Evolutionary conservation across 768 basidiomycete species (phyloP).

Genomic region (Leccinum subgranulosum): DNA sequence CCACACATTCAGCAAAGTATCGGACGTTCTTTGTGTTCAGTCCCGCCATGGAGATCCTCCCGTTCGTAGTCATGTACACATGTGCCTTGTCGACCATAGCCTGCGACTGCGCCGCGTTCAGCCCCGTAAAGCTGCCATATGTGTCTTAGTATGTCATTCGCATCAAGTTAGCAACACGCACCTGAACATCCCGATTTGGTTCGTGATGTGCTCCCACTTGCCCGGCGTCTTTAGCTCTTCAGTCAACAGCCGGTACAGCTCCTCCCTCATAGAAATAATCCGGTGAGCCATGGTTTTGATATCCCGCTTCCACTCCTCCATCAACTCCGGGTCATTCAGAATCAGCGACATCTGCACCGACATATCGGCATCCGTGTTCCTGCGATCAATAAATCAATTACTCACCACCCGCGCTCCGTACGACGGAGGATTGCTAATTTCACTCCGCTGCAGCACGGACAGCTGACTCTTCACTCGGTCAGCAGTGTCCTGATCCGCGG

Average conservation of each 20-base stretch:
- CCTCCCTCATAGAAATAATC: slow-evolving; percentile 88
- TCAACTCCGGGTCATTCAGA: slow-evolving; percentile 68
- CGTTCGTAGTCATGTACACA: slow-evolving; percentile 83
- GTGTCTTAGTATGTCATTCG: slow-evolving; percentile 8
- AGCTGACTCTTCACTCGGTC: slow-evolving; percentile 80
- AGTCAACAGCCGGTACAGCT: slow-evolving; percentile 65
- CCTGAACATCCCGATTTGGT: slow-evolving; percentile 99
- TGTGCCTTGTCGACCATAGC: slow-evolving; percentile 69
- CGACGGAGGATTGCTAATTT: slow-evolving; percentile 93
- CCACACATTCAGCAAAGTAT: slow-evolving; percentile 70
- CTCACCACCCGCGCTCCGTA: slow-evolving; percentile 87
- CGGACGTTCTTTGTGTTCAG: slow-evolving; percentile 76
- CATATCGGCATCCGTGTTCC: not conserved
- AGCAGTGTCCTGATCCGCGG: slow-evolving; percentile 60
- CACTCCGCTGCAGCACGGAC: slow-evolving; percentile 86
- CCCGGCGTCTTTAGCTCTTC: slow-evolving; percentile 85
- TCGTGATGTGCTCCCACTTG: slow-evolving; percentile 92
- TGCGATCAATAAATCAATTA: slow-evolving; percentile 6
- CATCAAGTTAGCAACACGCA: slow-evolving; percentile 31
- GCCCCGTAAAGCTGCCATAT: slow-evolving; percentile 72
- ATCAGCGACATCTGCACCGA: slow-evolving; percentile 67
- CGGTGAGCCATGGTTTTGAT: slow-evolving; percentile 74
- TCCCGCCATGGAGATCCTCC: slow-evolving; percentile 94
- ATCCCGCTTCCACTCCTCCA: slow-evolving; percentile 87
- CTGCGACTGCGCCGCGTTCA: slow-evolving; percentile 63